Evolutionary conservation across 345 rosid genomes (phyloP).

Genomic region (Rubroshorea leprosula): DNA sequence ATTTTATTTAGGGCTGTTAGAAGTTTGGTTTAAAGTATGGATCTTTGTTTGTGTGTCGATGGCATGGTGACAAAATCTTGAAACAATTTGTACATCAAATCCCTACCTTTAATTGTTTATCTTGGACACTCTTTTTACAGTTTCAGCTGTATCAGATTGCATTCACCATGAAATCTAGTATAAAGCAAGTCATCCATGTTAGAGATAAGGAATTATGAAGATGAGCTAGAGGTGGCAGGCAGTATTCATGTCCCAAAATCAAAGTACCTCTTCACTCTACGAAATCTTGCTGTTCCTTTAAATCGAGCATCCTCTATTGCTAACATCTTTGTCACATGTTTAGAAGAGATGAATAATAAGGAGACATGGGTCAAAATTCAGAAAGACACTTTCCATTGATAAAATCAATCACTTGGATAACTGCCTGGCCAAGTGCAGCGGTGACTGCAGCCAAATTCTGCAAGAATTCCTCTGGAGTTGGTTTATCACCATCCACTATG

Average conservation of each 20-base stretch:
- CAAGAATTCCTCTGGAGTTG: constrained; percentile 72
- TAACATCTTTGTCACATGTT: background rate
- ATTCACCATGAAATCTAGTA: too few species aligned
- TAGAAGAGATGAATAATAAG: background rate
- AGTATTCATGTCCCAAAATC: too few species aligned
- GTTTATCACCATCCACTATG: constrained; percentile 69
- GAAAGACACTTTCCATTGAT: constrained; percentile 58
- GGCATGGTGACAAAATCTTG: background rate
- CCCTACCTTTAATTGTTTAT: too few species aligned
- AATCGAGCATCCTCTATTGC: constrained; percentile 12
- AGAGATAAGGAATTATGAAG: too few species aligned
- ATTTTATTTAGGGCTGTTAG: constrained; percentile 33
- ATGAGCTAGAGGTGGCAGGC: too few species aligned
- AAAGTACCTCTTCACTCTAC: constrained; percentile 5
- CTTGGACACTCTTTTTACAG: too few species aligned
- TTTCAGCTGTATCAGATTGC: too few species aligned
- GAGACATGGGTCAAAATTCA: constrained; percentile 44
- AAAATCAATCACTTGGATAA: constrained; percentile 54
- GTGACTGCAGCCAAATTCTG: constrained; percentile 70
- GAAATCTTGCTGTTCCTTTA: constrained; percentile 12
- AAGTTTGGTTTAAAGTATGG: constrained; percentile 32
- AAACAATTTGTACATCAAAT: background rate
- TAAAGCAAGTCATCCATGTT: too few species aligned
- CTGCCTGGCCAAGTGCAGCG: constrained; percentile 49
- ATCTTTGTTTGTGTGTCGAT: background rate